Evolutionary conservation across 805 yeast genomes (phyloP).

Genomic region (Starmerella ratchasimensis): DNA sequence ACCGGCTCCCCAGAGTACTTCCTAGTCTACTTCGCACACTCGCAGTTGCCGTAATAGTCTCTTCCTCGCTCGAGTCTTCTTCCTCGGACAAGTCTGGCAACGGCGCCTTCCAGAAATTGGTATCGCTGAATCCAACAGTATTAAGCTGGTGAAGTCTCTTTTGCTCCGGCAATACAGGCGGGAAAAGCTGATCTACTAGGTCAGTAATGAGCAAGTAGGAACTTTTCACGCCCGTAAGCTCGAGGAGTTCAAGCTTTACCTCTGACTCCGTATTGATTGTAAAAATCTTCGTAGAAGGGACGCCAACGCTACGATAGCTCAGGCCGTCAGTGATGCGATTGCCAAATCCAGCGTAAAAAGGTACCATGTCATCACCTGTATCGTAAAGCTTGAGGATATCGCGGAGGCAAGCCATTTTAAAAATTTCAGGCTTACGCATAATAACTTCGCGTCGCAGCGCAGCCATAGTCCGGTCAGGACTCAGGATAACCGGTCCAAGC

Average conservation of each 20-base stretch:
- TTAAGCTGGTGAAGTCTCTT: conserved; percentile 23
- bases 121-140: conserved; percentile 54
- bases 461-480: conserved; percentile 94
- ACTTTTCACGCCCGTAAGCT: conserved; percentile 81
- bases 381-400: conserved; percentile 65
- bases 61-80: conserved; percentile 13
- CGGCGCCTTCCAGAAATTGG: conserved; percentile 86
- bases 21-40: no score
- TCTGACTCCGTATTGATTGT: conserved; percentile 95
- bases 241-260: conserved; percentile 91
- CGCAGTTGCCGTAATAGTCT: not conserved
- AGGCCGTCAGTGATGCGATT: conserved; percentile 93
- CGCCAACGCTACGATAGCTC: conserved; percentile 82
- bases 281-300: conserved; percentile 86
- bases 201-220: conserved; percentile 84
- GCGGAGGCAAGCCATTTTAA: conserved; percentile 89
- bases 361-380: conserved; percentile 35
- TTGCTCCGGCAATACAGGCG: conserved; percentile 42
- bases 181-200: conserved; percentile 92
- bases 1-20: no score
- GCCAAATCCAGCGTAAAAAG: conserved; percentile 96
- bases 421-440: conserved; percentile 91
- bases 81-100: conserved; percentile 35
- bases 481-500: conserved; percentile 79
- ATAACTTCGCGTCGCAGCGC: conserved; percentile 87